Evolutionary conservation across 2,329 filamentous ascomycete genomes (phyloP), one percentile per base, ranked within the genome.

Genomic region (Fusarium irregulare): DNA sequence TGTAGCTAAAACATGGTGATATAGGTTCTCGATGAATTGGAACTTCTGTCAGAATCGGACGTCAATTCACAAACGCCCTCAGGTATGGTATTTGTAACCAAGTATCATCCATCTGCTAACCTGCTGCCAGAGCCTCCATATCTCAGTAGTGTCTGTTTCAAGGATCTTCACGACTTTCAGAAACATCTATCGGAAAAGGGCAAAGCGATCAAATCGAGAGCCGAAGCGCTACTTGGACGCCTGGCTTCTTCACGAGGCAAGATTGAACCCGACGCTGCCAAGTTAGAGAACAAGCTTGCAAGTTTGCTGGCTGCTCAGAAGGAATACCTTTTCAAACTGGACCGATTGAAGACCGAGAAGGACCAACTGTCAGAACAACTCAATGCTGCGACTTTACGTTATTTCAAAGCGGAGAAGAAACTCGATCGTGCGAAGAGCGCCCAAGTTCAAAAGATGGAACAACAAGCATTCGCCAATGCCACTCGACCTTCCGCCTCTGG

Each of bases 351-450:
- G 50, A 85, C 88, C 9, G 94, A 98, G 75, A 97, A 96, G 75
- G 92, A 97, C 56, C 90, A 93, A 73, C 85, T 97, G 6, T 93
- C 93, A 48, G 92, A 96, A 75, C 92, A 95, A 67, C 85, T 98
- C 21, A 95, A 98, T 77, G 91, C 89, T 34, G 96, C 95, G 18
- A 97, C 94, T 7, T 85, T 97, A 63, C 89, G 96, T 70, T 98
- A 97, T 76, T 93, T 98, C 83, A 93, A 97, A 73, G 96, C 96
- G 0, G 96, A 99, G 79, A 97, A 97, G 83, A 96, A 94, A 78
- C 85, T 98, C 55, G 96, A 99, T 78, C 89, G 96, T 45, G 89
- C 92, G 25, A 95, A 93, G 80, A 99, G 96, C 77, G 83, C 90
- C 18, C 94, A 97, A 60, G 94, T 98, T 3, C 92, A 94, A 66